Evolutionary conservation across 2,329 filamentous ascomycete genomes (phyloP), one percentile per base, ranked within the genome.

Genomic region (Fusarium sp.): DNA sequence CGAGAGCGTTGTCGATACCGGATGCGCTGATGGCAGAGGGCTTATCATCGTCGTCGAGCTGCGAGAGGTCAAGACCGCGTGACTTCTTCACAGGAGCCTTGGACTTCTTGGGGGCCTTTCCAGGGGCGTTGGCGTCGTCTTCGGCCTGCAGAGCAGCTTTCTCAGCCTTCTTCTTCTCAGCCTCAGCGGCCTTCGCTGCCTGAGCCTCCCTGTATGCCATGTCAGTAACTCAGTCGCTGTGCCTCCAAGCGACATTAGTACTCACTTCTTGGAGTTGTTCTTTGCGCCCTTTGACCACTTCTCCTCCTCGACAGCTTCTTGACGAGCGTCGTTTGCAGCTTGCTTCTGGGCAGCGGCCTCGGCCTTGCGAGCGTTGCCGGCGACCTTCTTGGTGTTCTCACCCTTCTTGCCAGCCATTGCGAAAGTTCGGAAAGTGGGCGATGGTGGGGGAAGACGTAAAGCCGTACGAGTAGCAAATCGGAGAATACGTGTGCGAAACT

Each of bases 1-100:
- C 95, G 53, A 98, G 89, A 1, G 94, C 94, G 77, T 98, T 95
- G 80, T 98, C 95, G 81, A 99, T 97, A 77, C 94, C 94, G 1
- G 92, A 88, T 6, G 94, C 95, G 80, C 92, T 95, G 76, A 98
- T 87, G 0, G 92, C 82, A 1, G 85, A 75, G 13, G 90, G 83
- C 70, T 85, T 86, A 69, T 88, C 88, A 49, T 82, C 85, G 69
- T 82, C 85, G 76, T 96, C 93, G 71, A 97, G 90, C 79, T 93
- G 91, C 20, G 87, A 88, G 42, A 95, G 87, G 77, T 95, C 92
- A 40, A 95, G 87, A 27, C 93, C 93, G 67, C 89, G 87, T 50
- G 88, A 87, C 80, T 92, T 92, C 82, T 93, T 93, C 53, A 86
- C 84, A 14, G 91, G 90, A 9, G 86, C 83, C 81, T 93, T 93